A percentile compares a stretch with the other conserved stretches of the same genome.
Evolutionary conservation across 2,329 filamentous ascomycete species (phyloP).

Genomic region (Epichloe brachyelytri): DNA sequence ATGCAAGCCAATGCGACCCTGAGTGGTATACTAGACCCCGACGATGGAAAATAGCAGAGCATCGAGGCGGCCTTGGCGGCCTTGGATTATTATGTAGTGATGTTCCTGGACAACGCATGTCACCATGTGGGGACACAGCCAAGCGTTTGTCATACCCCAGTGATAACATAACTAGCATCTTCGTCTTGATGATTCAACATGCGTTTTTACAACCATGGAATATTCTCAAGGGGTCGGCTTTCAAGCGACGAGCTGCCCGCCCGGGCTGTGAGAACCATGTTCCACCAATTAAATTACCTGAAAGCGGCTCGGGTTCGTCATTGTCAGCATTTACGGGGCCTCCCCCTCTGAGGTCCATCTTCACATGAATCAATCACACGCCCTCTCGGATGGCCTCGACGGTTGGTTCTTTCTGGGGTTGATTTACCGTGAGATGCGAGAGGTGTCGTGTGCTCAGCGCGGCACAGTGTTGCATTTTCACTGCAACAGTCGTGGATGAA

Average conservation of each 20-base stretch:
- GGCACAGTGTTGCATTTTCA: neutral
- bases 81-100: neutral
- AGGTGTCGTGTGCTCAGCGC: neutral
- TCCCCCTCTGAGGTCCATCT: neutral
- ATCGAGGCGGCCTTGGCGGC: neutral
- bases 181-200: neutral
- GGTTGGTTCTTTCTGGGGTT: neutral
- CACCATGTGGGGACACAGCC: no score
- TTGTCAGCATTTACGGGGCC: neutral
- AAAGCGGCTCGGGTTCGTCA: neutral
- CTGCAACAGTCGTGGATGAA: no score
- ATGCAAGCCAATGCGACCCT: neutral
- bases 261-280: neutral
- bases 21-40: neutral
- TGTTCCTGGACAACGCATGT: neutral
- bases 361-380: neutral
- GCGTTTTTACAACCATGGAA: neutral
- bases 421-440: neutral
- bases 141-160: neutral
- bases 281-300: neutral
- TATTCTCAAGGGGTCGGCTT: neutral
- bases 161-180: neutral
- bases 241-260: neutral
- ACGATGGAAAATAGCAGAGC: neutral
- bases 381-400: neutral